Evolutionary conservation across 306 rosid genomes (phyloP), one percentile per base, ranked within the genome.

Genomic region (Lupinus albus): DNA sequence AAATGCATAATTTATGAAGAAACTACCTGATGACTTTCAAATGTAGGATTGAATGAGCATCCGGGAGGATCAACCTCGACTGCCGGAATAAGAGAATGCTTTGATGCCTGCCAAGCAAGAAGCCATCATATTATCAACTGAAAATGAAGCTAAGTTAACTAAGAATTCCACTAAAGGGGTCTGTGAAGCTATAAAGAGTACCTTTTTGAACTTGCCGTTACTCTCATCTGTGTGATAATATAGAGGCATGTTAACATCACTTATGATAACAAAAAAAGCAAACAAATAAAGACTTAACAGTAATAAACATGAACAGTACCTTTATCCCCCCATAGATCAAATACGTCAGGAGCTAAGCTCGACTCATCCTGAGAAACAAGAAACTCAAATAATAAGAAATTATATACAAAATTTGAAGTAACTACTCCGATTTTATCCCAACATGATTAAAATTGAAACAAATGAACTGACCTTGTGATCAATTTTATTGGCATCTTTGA

Each of bases 11-110:
- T 65, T 47, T 68, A 57, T 70, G 44, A 46, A 49, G 15, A 73
- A 74, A 61, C 47, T 80, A 93, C 99, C 90, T 90, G 94, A 71
- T 93, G 99, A 68, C 89, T 93, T 68, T 90, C 91, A 58, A 71
- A 55, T 11, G 92, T 20, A 15, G 96, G 97, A 80, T 93, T 93
- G 80, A 79, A 93, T 16, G 97, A 90, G 68, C 96, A 90, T 36
- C 97, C 95, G 0, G 94, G 91, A 67, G 86, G 99, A 64, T 94
- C 97, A 81, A 90, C 91, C 82, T 94, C 97, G 57, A 94, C 96
- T 0, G 96, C 97, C 45, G 97, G 89, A 85, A 94, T 86, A 77
- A 76, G 62, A 35, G 96, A 66, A 49, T 86, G 82, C 85, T 81
- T 94, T 18, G 62, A 63, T 32, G 38, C 76, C 96, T 88, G 73